Evolutionary conservation across 805 yeast species (phyloP).

Genomic region (Zygosaccharomyces lentus): DNA sequence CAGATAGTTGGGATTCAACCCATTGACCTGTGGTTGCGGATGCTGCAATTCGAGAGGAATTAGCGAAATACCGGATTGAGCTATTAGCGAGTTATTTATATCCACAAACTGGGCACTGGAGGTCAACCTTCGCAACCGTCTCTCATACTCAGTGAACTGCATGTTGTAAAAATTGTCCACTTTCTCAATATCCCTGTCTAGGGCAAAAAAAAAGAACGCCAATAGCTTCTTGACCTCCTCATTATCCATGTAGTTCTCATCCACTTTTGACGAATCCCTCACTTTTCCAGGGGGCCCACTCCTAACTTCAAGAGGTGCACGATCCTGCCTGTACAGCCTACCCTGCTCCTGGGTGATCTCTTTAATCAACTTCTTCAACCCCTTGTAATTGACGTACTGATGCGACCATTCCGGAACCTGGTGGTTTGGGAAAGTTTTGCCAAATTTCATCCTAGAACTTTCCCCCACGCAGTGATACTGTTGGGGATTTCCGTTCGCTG

Average conservation of each 20-base stretch:
- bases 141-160: slow-evolving; percentile 68
- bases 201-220: slow-evolving; percentile 66
- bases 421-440: slow-evolving; percentile 72
- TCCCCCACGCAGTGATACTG: neutral
- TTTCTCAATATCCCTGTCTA: slow-evolving; percentile 76
- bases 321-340: slow-evolving; percentile 25
- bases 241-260: slow-evolving; percentile 33
- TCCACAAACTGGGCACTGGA: slow-evolving; percentile 31
- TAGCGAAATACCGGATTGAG: slow-evolving; percentile 10
- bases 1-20: slow-evolving; percentile 4
- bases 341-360: slow-evolving; percentile 47
- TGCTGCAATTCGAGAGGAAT: slow-evolving; percentile 8
- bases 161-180: slow-evolving; percentile 76
- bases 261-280: slow-evolving; percentile 12
- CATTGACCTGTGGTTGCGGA: slow-evolving; percentile 9
- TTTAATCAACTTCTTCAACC: slow-evolving; percentile 75
- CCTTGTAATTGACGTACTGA: slow-evolving; percentile 80
- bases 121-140: slow-evolving; percentile 54
- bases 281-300: slow-evolving; percentile 14
- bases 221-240: slow-evolving; percentile 44
- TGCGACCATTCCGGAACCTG: slow-evolving; percentile 93
- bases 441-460: slow-evolving; percentile 58
- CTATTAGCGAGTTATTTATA: slow-evolving; percentile 9
- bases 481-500: neutral
- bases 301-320: slow-evolving; percentile 4